Evolutionary conservation across 768 basidiomycete species (phyloP), one percentile per base, ranked within the genome.

Genomic region (Mycena capillaripes): DNA sequence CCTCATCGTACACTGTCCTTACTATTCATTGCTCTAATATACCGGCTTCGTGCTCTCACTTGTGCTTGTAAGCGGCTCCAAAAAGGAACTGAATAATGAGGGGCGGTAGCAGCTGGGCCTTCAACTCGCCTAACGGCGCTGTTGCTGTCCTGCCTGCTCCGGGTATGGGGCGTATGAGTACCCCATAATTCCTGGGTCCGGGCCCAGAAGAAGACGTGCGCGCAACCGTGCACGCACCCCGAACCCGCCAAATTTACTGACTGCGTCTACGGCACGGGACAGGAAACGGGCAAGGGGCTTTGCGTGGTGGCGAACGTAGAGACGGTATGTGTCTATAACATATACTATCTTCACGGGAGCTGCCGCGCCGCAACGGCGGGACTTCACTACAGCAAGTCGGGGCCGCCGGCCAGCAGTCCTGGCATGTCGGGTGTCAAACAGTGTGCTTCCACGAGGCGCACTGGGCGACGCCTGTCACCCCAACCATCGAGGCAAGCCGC

Each of bases 391-490:
- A 66, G 56, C 21, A 46, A 25, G 21, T 36, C 34, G 62, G 66
- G 62, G 44, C 56, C 57, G 66, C 57, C 34, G 66, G 66, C 66
- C 66, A 67, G 66, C 57, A 60, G 17, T 52, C 58, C 66, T 68
- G 66, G 66, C 56, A 67, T 29, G 66, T 30, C 9, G 3, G 23
- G 12, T 25, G 21, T 16, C 25, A 16, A 32, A 14, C 25, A 38
- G 19, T 25, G 17, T 27, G 29, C 30, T 34, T 55, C 42, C 63
- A 32, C 21, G 52, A 60, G 14, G 50, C 29, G 62, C 11, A 16
- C 21, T 29, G 38, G 9, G 40, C 36, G 11, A 25, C 21, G 19
- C 2, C 44, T 2, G 17, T 7, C 42, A 63, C 53, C 32, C 56
- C 56, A 25, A 52, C 34, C 50, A 17, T 38, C 11, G n/a, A 66